These are phyloP conservation scores for Ceratocystiopsis sp. DNA, from an alignment of 2,329 filamentous ascomycete species.

Conservation along the genomic window DNA sequence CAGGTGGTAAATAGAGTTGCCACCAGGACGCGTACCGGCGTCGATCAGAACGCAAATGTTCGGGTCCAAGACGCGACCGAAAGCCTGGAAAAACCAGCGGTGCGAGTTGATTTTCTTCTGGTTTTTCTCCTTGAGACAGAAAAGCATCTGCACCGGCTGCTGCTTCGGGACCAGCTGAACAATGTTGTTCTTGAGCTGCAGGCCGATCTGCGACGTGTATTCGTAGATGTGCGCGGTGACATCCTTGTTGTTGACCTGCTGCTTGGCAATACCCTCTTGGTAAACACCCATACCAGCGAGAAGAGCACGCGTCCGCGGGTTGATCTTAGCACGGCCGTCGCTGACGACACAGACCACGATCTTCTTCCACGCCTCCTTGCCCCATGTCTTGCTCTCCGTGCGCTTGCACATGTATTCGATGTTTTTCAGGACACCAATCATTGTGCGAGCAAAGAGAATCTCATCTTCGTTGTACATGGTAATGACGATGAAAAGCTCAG, in stretches of 20 bases:
- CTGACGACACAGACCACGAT: slow-evolving; percentile 97
- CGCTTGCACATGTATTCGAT: slow-evolving; percentile 95
- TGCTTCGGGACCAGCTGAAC: slow-evolving; percentile 72
- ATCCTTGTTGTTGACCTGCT: slow-evolving; percentile 90
- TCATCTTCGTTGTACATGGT: slow-evolving; percentile 99
- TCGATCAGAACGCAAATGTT: slow-evolving; percentile 96
- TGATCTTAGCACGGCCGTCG: slow-evolving; percentile 94
- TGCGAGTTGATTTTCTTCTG: slow-evolving; percentile 99
- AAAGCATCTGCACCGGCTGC: slow-evolving; percentile 88
- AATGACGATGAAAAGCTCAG: slow-evolving; percentile 87
- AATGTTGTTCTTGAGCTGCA: slow-evolving; percentile 79
- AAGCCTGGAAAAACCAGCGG: slow-evolving; percentile 97
- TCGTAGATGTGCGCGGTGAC: slow-evolving; percentile 97
- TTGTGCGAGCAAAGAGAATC: slow-evolving; percentile 81
- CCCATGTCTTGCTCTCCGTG: slow-evolving; percentile 91
- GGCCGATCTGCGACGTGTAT: slow-evolving; percentile 72
- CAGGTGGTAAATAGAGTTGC: slow-evolving; percentile 88
- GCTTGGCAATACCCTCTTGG: slow-evolving; percentile 95
- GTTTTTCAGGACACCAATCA: slow-evolving; percentile 97
- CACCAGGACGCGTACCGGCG: slow-evolving; percentile 86
- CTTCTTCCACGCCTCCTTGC: slow-evolving; percentile 98
- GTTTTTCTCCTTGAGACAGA: slow-evolving; percentile 98
- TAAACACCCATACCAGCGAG: slow-evolving; percentile 90
- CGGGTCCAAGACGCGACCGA: slow-evolving; percentile 78
- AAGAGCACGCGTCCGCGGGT: slow-evolving; percentile 73